Evolutionary conservation across 148 eudicot genomes (phyloP).

Genomic region (Pouteria glomerata): DNA sequence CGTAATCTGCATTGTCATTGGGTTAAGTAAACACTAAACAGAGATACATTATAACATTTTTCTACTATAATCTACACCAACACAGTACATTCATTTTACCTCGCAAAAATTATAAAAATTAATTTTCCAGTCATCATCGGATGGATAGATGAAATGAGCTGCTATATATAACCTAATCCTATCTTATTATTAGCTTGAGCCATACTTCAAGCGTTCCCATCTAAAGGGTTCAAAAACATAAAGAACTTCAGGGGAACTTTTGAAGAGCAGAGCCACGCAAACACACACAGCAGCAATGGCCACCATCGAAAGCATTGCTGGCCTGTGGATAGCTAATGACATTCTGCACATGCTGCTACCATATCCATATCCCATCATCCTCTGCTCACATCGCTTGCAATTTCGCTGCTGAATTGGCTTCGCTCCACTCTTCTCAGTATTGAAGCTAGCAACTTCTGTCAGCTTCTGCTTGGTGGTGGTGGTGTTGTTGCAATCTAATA

Average conservation of each 20-base stretch:
- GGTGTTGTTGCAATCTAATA: constrained; percentile 29
- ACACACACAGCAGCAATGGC: constrained; percentile 89
- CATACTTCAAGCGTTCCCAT: constrained; percentile 75
- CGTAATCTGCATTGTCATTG: too few species aligned
- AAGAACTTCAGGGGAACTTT: constrained; percentile 67
- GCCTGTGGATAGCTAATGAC: constrained; percentile 45
- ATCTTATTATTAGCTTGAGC: constrained; percentile 42
- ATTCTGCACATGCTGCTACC: constrained; percentile 25
- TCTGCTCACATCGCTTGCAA: constrained; percentile 58
- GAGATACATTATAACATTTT: too few species aligned
- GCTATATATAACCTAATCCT: constrained; percentile 1
- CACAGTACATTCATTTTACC: not conserved
- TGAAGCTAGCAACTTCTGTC: constrained; percentile 32
- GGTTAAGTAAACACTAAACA: too few species aligned
- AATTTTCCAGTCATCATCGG: too few species aligned
- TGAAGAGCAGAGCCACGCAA: constrained; percentile 82
- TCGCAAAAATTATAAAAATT: not conserved
- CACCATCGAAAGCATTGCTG: constrained; percentile 79
- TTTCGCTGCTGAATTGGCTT: constrained; percentile 10
- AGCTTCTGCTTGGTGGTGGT: constrained; percentile 18
- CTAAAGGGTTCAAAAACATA: constrained; percentile 61
- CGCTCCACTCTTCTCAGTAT: constrained; percentile 33
- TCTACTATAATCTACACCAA: too few species aligned
- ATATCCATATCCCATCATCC: constrained; percentile 28
- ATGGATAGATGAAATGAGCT: not conserved